Evolutionary conservation across 176 grass and related monocot genomes (phyloP).

Genomic region (Carex kokanica): DNA sequence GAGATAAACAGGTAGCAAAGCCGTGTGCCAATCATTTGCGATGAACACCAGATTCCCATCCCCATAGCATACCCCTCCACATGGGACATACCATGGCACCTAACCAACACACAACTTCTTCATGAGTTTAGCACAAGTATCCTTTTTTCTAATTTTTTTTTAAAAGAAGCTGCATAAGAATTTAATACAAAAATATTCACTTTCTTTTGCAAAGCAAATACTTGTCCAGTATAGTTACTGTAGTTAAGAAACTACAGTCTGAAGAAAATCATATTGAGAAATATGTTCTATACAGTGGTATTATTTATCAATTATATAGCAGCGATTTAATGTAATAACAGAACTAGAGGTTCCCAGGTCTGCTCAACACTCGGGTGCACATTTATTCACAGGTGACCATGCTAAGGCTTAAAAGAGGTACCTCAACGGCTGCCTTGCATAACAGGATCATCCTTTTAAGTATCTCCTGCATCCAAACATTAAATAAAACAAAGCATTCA

Average conservation of each 20-base stretch:
- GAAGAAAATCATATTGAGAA: conserved; percentile 1
- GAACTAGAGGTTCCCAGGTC: background rate
- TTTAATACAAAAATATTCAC: background rate
- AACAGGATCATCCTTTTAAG: conserved; percentile 84
- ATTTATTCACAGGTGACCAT: conserved; percentile 7
- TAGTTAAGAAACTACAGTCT: background rate
- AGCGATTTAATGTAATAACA: background rate
- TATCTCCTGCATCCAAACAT: conserved; percentile 64
- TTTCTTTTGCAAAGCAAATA: background rate
- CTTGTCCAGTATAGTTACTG: background rate
- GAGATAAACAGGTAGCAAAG: conserved; percentile 84
- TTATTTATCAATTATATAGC: background rate
- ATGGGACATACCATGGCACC: conserved; percentile 91
- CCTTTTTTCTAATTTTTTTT: background rate
- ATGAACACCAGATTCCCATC: conserved; percentile 94
- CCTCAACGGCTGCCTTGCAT: conserved; percentile 91
- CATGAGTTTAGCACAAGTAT: background rate
- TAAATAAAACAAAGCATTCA: conserved; percentile 3
- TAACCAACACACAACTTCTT: conserved; percentile 32
- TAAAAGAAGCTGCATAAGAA: background rate
- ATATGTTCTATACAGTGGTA: background rate
- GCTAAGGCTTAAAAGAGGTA: conserved; percentile 35
- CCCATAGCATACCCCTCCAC: conserved; percentile 81
- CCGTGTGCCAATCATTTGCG: conserved; percentile 94
- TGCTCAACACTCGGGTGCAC: background rate